A percentile compares a stretch with the other conserved stretches of the same genome.
These are phyloP conservation scores for Xylariaceae sp. DNA, from an alignment of 2,329 filamentous ascomycete species.

Conservation along the genomic window DNA sequence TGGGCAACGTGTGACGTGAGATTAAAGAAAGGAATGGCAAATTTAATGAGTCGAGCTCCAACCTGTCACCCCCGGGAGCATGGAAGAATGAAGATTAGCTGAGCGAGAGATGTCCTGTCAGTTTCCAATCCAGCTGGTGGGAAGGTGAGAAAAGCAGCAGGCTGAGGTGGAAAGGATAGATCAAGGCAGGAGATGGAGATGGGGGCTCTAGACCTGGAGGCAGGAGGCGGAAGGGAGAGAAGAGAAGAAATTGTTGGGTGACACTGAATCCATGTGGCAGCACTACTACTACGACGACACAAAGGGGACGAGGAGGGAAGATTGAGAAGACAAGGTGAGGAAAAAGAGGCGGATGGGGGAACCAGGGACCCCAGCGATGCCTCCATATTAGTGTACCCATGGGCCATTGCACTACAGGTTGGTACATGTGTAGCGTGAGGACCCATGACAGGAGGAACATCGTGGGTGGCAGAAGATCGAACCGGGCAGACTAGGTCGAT, in stretches of 20 bases:
- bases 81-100: background rate
- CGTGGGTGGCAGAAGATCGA: background rate
- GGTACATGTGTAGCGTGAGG: background rate
- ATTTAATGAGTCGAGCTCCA: conserved; percentile 11
- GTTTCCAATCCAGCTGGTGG: conserved; percentile 9
- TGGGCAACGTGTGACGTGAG: conserved; percentile 10
- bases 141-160: conserved; percentile 4
- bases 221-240: conserved; percentile 8
- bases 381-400: background rate
- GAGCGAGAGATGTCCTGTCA: conserved; percentile 6
- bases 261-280: conserved; percentile 15
- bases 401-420: conserved; percentile 6
- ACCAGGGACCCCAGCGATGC: conserved; percentile 9
- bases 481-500: background rate
- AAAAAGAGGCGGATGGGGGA: conserved; percentile 6
- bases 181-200: conserved; percentile 7
- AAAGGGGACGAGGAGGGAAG: conserved; percentile 4
- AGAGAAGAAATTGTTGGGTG: conserved; percentile 10
- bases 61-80: conserved; percentile 5
- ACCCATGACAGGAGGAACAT: background rate
- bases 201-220: conserved; percentile 6
- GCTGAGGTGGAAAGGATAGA: conserved; percentile 5
- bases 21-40: background rate
- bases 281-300: conserved; percentile 11
- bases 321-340: conserved; percentile 7